phyloP scores from a whole-genome alignment of 768 basidiomycete genomes.

The Galerina sulciceps region DNA sequence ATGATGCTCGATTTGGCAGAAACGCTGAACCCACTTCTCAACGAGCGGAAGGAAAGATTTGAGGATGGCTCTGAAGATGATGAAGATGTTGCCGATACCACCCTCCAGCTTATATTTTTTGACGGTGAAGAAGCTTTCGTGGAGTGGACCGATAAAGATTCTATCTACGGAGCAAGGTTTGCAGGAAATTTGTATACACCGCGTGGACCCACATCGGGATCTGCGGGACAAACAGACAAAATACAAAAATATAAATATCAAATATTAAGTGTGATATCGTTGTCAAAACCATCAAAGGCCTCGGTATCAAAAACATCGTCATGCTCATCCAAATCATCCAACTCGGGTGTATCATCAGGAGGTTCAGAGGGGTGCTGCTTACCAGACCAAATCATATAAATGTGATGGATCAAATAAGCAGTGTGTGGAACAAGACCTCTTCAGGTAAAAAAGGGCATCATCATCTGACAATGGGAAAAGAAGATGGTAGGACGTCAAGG shows the following conservation, averaged over 20 bases:
- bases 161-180: slow-evolving; percentile 93
- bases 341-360: too few species aligned
- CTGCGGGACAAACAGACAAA: too few species aligned
- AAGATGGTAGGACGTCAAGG: background rate
- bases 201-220: too few species aligned
- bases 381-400: background rate
- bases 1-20: slow-evolving; percentile 94
- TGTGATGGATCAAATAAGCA: background rate
- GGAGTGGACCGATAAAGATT: slow-evolving; percentile 87
- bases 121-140: slow-evolving; percentile 98
- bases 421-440: background rate
- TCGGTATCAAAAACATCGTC: too few species aligned
- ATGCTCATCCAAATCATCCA: too few species aligned
- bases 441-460: too few species aligned
- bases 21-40: slow-evolving; percentile 73
- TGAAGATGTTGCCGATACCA: slow-evolving; percentile 83
- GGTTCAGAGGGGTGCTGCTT: too few species aligned
- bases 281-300: too few species aligned
- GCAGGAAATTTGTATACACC: background rate
- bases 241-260: too few species aligned
- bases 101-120: slow-evolving; percentile 92
- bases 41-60: slow-evolving; percentile 57
- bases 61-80: slow-evolving; percentile 63
- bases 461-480: background rate
- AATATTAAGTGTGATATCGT: too few species aligned